phyloP scores from a whole-genome alignment of 2,329 filamentous ascomycete species.

The Colletotrichum kahawae region DNA sequence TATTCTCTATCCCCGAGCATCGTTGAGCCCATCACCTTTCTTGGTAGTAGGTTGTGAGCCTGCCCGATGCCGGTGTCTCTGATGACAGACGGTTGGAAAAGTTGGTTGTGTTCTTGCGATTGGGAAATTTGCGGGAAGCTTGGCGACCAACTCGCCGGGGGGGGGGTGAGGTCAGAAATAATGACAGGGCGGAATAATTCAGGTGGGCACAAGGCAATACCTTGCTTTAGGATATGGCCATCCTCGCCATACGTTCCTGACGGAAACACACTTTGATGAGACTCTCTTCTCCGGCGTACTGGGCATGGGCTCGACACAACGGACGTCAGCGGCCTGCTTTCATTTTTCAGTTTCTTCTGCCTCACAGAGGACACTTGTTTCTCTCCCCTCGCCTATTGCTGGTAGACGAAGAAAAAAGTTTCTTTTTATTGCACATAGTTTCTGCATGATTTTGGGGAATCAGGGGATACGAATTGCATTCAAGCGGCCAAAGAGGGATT shows the following conservation, averaged over 20 bases:
- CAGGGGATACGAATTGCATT: constrained; percentile 17
- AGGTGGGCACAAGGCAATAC: background rate
- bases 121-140: background rate
- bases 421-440: constrained; percentile 17
- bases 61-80: background rate
- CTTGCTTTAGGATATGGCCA: background rate
- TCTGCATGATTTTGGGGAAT: constrained; percentile 14
- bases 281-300: constrained; percentile 8
- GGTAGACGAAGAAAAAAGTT: constrained; percentile 24
- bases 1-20: background rate
- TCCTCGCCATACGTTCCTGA: background rate
- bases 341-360: background rate
- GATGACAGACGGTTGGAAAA: constrained; percentile 17
- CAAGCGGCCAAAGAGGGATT: constrained; percentile 14
- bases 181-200: background rate
- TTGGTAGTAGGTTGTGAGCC: background rate
- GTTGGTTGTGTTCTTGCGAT: constrained; percentile 10
- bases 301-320: background rate
- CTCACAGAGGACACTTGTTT: background rate
- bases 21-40: constrained; percentile 1
- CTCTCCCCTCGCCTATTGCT: background rate
- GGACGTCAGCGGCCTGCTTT: background rate
- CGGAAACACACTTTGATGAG: background rate
- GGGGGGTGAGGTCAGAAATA: background rate
- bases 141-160: background rate